Evolutionary conservation across 2,329 filamentous ascomycete genomes (phyloP).

Genomic region (Beauveria asiatica): DNA sequence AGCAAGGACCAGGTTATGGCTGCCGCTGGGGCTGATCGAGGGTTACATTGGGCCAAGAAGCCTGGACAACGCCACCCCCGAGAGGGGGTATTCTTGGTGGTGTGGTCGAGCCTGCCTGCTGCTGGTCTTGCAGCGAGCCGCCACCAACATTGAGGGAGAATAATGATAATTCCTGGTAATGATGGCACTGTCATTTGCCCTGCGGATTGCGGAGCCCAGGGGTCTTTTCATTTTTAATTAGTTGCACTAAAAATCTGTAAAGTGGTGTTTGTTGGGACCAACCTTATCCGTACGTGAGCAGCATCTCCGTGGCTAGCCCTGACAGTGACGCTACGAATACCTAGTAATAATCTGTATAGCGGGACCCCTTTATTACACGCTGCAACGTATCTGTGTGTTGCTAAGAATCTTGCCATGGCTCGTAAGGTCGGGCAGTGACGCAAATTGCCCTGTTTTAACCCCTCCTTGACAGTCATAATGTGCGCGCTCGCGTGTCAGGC

Average conservation of each 20-base stretch:
- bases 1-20: background rate
- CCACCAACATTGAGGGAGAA: background rate
- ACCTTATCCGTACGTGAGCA: conserved; percentile 1
- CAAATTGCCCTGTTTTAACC: background rate
- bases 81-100: background rate
- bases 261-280: background rate
- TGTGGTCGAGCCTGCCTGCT: background rate
- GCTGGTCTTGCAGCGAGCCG: background rate
- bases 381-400: background rate
- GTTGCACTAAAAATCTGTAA: too few relatives aligned
- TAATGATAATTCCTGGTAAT: background rate
- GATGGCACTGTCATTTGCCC: background rate
- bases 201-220: background rate
- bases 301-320: conserved; percentile 2
- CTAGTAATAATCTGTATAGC: background rate
- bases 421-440: background rate
- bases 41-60: conserved; percentile 6
- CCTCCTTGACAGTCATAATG: too few relatives aligned
- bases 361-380: background rate
- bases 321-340: background rate
- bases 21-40: conserved; percentile 6
- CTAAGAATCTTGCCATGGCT: background rate
- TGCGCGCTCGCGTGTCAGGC: too few relatives aligned
- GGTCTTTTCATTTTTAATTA: background rate
- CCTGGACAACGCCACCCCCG: conserved; percentile 8